Base-by-base conservation (phyloP, 345 rosid species). In the Brassica incana region DNA sequence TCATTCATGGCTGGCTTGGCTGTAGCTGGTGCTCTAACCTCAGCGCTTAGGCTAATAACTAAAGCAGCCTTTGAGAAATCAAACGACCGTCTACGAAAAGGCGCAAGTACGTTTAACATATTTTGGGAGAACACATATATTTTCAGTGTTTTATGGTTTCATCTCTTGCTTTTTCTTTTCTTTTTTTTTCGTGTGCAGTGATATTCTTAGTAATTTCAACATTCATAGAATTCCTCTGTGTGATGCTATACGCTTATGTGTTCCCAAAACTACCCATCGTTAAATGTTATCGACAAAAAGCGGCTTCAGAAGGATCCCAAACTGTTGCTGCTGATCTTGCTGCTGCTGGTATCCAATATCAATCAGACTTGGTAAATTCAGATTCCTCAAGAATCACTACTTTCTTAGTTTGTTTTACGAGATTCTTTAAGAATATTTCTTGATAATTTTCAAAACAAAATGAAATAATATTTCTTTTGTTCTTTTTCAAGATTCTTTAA, bases 301-400 rank as follows among this genome's bases (percentile, higher is more conserved):
- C 97, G 0, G 90, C 97, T 10, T 82, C 80, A 1, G 97, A 95
- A 89, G 97, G 99, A 81, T 89, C 97, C 5, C 89, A 83, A 71
- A 95, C 95, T 15, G 97, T 92, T 73, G 60, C 79, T 56, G 90
- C 92, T 65, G 97, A 92, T 77, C 97, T 92, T 81, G 95, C 86
- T 12, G 97, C 97, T 20, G 99, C 89, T 61, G 97, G 97, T 45
- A 85, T 94, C 77, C 86, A 86, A 40, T 77, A 75, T 27, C 77
- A 54, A 54, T 16, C 25, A 54, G 10, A 6, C 7, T 16, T 65
- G 73, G 79, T 80, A 80, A 52, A 6, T 25, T 69, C 23, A 45
- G 54, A 45, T 45, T 45, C 54, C 54, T 45, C 54, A 45, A 60
- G 2, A 71, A 45, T 11, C 52, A 45, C 52, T 45, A 45, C 52